These are phyloP conservation scores for Penicillium sp. DNA, from an alignment of 2,329 filamentous ascomycete genomes.

Conservation along the genomic window DNA sequence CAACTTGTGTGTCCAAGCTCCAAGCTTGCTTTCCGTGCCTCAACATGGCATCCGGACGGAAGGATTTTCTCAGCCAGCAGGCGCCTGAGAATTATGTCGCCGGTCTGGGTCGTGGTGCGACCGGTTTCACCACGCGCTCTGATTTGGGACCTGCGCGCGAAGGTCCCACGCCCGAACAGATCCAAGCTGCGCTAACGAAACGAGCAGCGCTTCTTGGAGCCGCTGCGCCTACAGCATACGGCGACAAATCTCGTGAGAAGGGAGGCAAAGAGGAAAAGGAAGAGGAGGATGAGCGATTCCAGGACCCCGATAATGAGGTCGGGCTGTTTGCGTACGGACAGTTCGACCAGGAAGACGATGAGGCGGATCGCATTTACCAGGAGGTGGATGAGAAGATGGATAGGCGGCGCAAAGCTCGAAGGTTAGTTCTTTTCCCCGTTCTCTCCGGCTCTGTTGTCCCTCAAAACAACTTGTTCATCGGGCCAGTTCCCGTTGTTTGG, in stretches of 20 bases:
- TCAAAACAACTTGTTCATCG: constrained; percentile 65
- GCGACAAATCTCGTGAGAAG: constrained; percentile 67
- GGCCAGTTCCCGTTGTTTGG: constrained; percentile 60
- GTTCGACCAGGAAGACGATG: constrained; percentile 97
- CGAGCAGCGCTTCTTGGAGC: constrained; percentile 79
- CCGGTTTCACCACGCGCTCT: constrained; percentile 95
- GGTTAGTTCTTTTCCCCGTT: constrained; percentile 61
- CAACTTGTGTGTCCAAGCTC: neutral
- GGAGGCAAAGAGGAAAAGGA: constrained; percentile 63
- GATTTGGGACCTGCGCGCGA: constrained; percentile 94
- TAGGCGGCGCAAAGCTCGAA: constrained; percentile 78
- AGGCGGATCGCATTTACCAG: constrained; percentile 94
- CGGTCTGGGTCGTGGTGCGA: constrained; percentile 95
- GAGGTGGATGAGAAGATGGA: constrained; percentile 98
- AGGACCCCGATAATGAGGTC: constrained; percentile 96
- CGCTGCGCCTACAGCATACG: constrained; percentile 72
- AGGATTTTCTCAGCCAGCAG: constrained; percentile 87
- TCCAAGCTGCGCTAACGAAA: constrained; percentile 95
- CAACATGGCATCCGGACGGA: constrained; percentile 61
- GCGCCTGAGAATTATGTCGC: constrained; percentile 89
- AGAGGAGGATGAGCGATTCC: constrained; percentile 78
- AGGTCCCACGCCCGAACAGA: constrained; percentile 95
- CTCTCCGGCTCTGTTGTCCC: constrained; percentile 20
- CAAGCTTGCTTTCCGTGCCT: constrained; percentile 9
- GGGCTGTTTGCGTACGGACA: constrained; percentile 93